phyloP scores from a whole-genome alignment of 768 basidiomycete genomes.

The Lactarius trivialis region DNA sequence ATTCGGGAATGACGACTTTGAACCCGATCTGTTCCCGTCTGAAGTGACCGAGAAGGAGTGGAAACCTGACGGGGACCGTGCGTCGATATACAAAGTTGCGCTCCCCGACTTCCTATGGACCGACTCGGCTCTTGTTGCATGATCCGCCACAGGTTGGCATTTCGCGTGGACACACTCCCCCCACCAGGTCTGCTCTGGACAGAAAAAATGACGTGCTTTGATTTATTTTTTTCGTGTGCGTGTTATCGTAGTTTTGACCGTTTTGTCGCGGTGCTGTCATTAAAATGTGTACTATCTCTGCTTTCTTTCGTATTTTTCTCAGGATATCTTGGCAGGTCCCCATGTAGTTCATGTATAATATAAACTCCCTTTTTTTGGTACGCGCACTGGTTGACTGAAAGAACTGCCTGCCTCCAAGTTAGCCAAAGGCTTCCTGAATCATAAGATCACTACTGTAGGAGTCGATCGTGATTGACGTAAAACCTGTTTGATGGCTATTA shows the following conservation, averaged over 20 bases:
- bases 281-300: background rate
- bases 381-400: background rate
- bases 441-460: too few species aligned
- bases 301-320: background rate
- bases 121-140: background rate
- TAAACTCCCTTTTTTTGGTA: background rate
- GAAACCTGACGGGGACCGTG: constrained; percentile 14
- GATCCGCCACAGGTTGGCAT: background rate
- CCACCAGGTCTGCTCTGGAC: background rate
- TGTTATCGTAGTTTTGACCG: background rate
- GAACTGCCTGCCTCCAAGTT: background rate
- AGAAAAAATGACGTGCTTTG: background rate
- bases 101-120: constrained; percentile 7
- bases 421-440: background rate
- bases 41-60: constrained; percentile 13
- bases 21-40: constrained; percentile 13
- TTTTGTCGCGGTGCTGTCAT: background rate
- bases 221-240: background rate
- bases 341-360: background rate
- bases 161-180: background rate
- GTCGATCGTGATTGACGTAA: too few species aligned
- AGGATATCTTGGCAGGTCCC: background rate
- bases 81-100: constrained; percentile 11
- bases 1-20: constrained; percentile 7
- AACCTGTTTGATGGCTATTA: too few species aligned